These are phyloP conservation scores for Prunus campanulata DNA, from an alignment of 306 rosid genomes.

Conservation along the genomic window DNA sequence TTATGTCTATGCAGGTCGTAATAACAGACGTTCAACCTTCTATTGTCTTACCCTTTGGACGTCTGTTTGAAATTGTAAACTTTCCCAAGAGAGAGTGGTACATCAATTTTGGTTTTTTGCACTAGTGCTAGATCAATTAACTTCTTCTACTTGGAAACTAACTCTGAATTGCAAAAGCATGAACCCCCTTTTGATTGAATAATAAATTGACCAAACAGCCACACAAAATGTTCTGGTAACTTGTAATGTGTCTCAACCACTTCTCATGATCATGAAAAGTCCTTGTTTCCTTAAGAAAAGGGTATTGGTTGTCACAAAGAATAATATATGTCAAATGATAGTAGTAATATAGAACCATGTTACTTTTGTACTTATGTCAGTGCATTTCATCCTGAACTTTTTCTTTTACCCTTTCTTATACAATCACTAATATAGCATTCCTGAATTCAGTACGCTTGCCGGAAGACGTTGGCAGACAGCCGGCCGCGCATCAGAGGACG, in stretches of 20 bases:
- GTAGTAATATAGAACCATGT: neutral
- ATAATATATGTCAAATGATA: neutral
- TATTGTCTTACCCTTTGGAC: slow-evolving; percentile 10
- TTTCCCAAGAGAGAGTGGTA: slow-evolving; percentile 9
- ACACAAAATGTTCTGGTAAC: neutral
- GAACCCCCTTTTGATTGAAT: neutral
- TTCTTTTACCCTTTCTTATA: neutral
- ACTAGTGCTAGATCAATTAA: neutral
- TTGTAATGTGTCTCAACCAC: neutral
- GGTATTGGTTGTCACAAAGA: neutral
- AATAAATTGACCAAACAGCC: neutral
- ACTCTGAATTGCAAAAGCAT: neutral
- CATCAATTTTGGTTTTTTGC: too few relatives aligned
- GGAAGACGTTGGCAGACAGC: slow-evolving; percentile 89
- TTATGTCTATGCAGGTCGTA: slow-evolving; percentile 10
- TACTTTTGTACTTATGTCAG: neutral
- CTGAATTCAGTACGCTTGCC: slow-evolving; percentile 67
- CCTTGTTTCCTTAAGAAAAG: neutral
- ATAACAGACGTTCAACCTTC: slow-evolving; percentile 17
- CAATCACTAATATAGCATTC: neutral
- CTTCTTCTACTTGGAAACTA: neutral
- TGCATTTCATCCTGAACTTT: neutral
- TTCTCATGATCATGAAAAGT: neutral
- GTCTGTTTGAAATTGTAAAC: slow-evolving; percentile 12
- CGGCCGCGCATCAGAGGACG: slow-evolving; percentile 90